Conservation (phyloP, 331 rosid species). For the Ulmus americana region DNA sequence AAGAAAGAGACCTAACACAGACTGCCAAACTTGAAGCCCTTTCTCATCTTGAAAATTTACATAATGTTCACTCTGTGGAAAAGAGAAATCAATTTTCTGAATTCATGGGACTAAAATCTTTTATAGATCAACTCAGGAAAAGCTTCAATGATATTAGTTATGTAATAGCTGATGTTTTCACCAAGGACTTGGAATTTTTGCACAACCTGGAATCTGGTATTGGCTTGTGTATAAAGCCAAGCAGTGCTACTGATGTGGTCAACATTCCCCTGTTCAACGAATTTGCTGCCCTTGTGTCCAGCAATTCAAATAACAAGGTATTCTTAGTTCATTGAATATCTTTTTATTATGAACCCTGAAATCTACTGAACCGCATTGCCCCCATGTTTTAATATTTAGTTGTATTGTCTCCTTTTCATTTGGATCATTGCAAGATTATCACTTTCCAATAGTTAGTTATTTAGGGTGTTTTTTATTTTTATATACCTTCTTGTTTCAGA, state of each 20-base stretch:
- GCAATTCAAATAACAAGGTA: slow-evolving; percentile 54
- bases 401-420: not conserved
- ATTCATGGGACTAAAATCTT: slow-evolving; percentile 55
- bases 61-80: slow-evolving; percentile 44
- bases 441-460: too few species aligned
- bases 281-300: slow-evolving; percentile 24
- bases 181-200: slow-evolving; percentile 51
- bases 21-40: slow-evolving; percentile 63
- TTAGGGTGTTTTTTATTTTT: not conserved
- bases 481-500: not conserved
- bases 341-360: not conserved
- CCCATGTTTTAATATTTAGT: not conserved
- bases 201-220: slow-evolving; percentile 58
- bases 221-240: slow-evolving; percentile 40
- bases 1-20: slow-evolving; percentile 60
- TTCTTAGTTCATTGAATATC: slow-evolving; percentile 3
- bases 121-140: slow-evolving; percentile 50
- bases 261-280: slow-evolving; percentile 32
- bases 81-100: slow-evolving; percentile 49
- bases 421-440: too few species aligned
- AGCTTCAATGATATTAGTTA: slow-evolving; percentile 49
- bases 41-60: slow-evolving; percentile 54
- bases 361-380: too few species aligned
- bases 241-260: slow-evolving; percentile 30
- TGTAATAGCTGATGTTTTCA: slow-evolving; percentile 42